Evolutionary conservation across 2,329 filamentous ascomycete species (phyloP), one percentile per base, ranked within the genome.

Genomic region (Apiospora malaysiana): DNA sequence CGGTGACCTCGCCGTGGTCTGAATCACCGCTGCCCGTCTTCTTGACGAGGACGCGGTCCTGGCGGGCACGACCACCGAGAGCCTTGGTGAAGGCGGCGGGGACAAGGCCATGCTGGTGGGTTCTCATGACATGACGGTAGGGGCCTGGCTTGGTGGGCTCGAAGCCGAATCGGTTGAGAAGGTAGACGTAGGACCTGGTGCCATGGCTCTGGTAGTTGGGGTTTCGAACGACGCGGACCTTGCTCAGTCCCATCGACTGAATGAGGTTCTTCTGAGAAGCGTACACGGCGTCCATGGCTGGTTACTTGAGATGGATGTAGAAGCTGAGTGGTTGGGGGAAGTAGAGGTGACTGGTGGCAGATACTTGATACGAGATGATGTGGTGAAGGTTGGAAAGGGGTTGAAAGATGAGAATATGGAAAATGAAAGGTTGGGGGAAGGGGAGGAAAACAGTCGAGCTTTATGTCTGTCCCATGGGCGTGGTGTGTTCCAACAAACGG

Each of bases 121-220:
- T 80, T 45, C 83, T 82, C 42, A 85, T 83, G 72, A 83, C 79
- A 72, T 88, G 83, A 73, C 84, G 85, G 80, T 89, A 93, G 9
- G 89, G 91, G 5, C 91, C 90, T 1, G 86, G 85, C 73, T 87
- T 83, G 71, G 90, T 92, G 45, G 91, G 89, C 27, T 85, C 81
- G 77, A 93, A 90, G 71, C 87, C 84, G 78, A 88, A 92, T 78
- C 90, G 91, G 77, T 86, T 86, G 75, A 92, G 80, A 10, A 87
- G 80, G 74, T 85, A 86, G 74, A 90, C 86, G 76, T 92, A 92
- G 43, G 89, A 90, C 80, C 91, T 92, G 72, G 83, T 83, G 66
- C 90, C 90, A 72, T 87, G 84, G 72, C 82, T 83, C 75, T 87
- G 81, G 79, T 91, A 91, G 75, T 89, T 88, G 69, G 84, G 81